Base-by-base conservation (phyloP, 1,139 yeast genomes). In the Ashbya aceris region DNA sequence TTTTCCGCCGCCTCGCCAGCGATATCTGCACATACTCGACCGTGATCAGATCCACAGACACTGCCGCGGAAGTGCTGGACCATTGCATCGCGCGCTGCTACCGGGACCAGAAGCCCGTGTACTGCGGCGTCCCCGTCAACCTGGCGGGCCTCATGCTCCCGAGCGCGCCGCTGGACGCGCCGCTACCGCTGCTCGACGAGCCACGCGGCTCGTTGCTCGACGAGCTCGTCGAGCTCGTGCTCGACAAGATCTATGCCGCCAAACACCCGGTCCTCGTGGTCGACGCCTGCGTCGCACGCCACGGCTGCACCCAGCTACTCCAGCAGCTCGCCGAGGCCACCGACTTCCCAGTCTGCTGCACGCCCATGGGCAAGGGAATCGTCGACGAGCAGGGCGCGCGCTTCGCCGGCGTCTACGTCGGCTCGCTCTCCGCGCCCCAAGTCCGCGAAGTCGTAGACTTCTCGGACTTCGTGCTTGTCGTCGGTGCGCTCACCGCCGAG, bases 321-420 rank as follows among this genome's bases (percentile, higher is more conserved):
- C 66, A 65, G 42, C 61, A 67, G 46, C 70, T 85, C 51, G 79
- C 82, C 40, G 73, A 74, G 46, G 58, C 68, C 37, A 83, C 95
- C n/a, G 77, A 79, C 54, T 83, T 79, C 72, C 94, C 95, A 1
- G 82, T 80, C 9, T 85, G 76, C 64, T 82, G 83, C 32, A 85
- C 95, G 12, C 95, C 95, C 41, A 84, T 85, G 95, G 95, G 95
- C 58, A 85, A 85, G 65, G 83, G 87, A 41, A 72, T 76, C 7
- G 73, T 84, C 50, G 78, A 83, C 64, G 95, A 85, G 65, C 69
- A 69, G 43, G 68, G 79, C 50, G 73, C 78, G 33, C 70, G 85
- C 55, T 85, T 77, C 60, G 89, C 86, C 41, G 95, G 95, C 56
- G 87, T 82, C 31, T 85, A 83, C 53, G 81, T 83, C 42, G 95